Evolutionary conservation across 768 basidiomycete species (phyloP).

Genomic region (Pisolithus orientalis): DNA sequence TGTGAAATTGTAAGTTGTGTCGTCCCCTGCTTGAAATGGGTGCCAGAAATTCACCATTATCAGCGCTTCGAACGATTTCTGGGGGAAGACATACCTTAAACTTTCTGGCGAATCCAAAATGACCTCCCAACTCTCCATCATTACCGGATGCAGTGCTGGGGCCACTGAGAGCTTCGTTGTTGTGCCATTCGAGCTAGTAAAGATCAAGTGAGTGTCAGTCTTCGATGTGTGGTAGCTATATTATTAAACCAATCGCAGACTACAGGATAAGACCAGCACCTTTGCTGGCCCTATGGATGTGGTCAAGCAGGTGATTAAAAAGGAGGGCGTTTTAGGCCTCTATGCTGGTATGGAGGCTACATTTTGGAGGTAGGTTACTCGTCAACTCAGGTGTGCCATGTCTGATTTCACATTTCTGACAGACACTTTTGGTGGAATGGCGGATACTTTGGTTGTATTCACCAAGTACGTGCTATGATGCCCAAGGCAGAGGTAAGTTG

Average conservation of each 20-base stretch:
- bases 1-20: constrained; percentile 76
- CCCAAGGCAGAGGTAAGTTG: constrained; percentile 76
- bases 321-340: constrained; percentile 77
- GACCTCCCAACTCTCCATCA: constrained; percentile 80
- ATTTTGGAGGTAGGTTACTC: constrained; percentile 79
- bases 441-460: constrained; percentile 92
- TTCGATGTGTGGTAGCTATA: background rate
- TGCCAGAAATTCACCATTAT: constrained; percentile 3
- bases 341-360: constrained; percentile 97
- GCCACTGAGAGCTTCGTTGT: constrained; percentile 95
- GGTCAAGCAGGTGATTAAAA: constrained; percentile 67
- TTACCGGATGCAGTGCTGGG: constrained; percentile 92
- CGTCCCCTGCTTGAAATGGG: background rate
- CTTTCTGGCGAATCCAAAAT: constrained; percentile 72
- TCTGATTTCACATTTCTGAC: background rate
- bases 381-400: background rate
- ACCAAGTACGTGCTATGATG: constrained; percentile 71
- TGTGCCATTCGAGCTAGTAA: constrained; percentile 94
- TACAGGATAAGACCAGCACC: constrained; percentile 90
- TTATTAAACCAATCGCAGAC: constrained; percentile 29
- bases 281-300: constrained; percentile 92
- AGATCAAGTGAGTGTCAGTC: constrained; percentile 53
- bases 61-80: constrained; percentile 88
- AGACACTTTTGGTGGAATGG: constrained; percentile 92
- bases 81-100: constrained; percentile 76